These are phyloP conservation scores for Taxillus chinensis DNA, from an alignment of 164 flowering plant genomes.

Conservation along the genomic window DNA sequence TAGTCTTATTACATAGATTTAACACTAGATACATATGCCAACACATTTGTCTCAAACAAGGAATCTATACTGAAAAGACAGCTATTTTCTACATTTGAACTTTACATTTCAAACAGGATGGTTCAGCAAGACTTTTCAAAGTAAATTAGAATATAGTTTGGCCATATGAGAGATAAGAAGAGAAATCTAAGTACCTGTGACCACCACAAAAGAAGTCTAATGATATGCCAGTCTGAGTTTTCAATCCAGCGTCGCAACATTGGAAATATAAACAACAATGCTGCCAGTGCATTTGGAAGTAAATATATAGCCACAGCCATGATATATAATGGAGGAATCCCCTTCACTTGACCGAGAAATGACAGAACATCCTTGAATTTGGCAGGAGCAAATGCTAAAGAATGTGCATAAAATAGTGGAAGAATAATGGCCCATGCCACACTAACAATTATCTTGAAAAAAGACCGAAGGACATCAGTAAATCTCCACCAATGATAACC, in stretches of 20 bases:
- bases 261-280: constrained; percentile 69
- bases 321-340: constrained; percentile 71
- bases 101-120: no score
- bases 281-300: constrained; percentile 76
- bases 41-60: no score
- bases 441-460: constrained; percentile 69
- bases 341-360: constrained; percentile 41
- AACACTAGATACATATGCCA: no score
- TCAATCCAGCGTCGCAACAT: constrained; percentile 96
- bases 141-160: no score
- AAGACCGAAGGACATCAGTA: constrained; percentile 67
- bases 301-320: constrained; percentile 66
- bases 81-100: no score
- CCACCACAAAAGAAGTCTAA: constrained; percentile 94
- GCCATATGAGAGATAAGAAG: background rate
- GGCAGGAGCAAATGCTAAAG: constrained; percentile 26
- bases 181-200: constrained; percentile 64
- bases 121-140: no score
- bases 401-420: constrained; percentile 53
- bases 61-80: no score
- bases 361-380: constrained; percentile 31
- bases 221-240: constrained; percentile 85
- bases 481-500: constrained; percentile 82
- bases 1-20: no score
- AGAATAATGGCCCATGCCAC: constrained; percentile 74